Percentiles rank a stretch among this genome's conserved stretches.
phyloP scores from a whole-genome alignment of 345 rosid species.

The Lepidium aucheri region DNA sequence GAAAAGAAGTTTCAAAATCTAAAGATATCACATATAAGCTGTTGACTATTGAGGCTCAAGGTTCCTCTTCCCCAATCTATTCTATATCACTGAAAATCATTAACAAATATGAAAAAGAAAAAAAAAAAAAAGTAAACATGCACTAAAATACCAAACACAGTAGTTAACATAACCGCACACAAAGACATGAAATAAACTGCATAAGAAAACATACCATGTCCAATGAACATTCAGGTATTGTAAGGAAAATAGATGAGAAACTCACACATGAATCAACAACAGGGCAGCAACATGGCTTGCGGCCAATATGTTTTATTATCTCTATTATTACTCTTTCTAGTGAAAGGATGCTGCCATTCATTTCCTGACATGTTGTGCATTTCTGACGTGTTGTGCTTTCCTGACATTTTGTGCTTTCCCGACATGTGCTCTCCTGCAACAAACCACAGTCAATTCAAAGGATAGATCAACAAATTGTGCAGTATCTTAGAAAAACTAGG shows the following conservation, averaged over 20 bases:
- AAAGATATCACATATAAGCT: not conserved
- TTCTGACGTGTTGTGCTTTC: no score
- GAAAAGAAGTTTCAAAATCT: not conserved
- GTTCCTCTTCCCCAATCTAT: not conserved
- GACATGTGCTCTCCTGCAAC: conserved; percentile 54
- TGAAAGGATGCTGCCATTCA: conserved; percentile 33
- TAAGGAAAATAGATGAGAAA: conserved; percentile 79
- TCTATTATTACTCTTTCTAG: conserved; percentile 53
- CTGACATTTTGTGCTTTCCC: no score
- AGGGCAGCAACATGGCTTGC: conserved; percentile 58
- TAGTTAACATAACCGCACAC: not conserved
- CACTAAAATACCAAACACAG: not conserved
- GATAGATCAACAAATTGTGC: not conserved
- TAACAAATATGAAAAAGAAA: not conserved
- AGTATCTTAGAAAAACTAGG: conserved; percentile 15
- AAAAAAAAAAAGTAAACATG: not conserved
- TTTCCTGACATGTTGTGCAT: conserved; percentile 16
- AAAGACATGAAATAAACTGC: not conserved
- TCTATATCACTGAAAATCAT: not conserved
- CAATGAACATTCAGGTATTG: conserved; percentile 76
- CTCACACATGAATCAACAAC: conserved; percentile 54
- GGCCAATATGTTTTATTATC: conserved; percentile 58
- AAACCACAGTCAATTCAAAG: conserved; percentile 9
- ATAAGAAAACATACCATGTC: conserved; percentile 51
- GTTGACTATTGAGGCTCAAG: not conserved